phyloP scores from a whole-genome alignment of 179 eudicot species.

The Pouteria campechiana region DNA sequence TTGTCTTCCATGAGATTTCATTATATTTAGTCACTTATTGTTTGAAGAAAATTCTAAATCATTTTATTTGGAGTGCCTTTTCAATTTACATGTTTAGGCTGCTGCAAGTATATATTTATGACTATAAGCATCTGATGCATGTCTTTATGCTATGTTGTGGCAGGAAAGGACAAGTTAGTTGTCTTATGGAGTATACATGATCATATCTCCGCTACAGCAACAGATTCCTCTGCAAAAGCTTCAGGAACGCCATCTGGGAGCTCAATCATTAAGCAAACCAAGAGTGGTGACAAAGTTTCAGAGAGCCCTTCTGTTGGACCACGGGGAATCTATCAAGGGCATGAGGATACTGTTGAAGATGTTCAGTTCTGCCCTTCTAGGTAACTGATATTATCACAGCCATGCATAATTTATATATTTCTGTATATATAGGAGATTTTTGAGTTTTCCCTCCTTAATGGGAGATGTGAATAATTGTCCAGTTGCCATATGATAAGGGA shows the following conservation, averaged over 20 bases:
- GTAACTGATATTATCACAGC: constrained; percentile 18
- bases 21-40: too few relatives aligned
- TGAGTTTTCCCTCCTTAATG: not conserved
- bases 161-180: constrained; percentile 90
- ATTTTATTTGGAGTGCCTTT: too few relatives aligned
- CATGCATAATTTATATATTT: not conserved
- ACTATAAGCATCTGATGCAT: not conserved
- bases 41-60: too few relatives aligned
- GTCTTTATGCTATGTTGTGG: constrained; percentile 1
- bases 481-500: too few relatives aligned
- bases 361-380: constrained; percentile 97
- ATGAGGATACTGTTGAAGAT: constrained; percentile 91
- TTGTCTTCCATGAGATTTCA: too few relatives aligned
- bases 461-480: too few relatives aligned
- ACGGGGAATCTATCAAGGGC: constrained; percentile 83
- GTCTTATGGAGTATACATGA: constrained; percentile 99
- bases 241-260: constrained; percentile 48
- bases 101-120: too few relatives aligned
- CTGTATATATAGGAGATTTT: not conserved
- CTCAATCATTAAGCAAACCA: constrained; percentile 38
- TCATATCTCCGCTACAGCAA: constrained; percentile 65
- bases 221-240: constrained; percentile 50
- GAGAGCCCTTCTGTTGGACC: constrained; percentile 68
- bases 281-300: constrained; percentile 21
- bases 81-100: too few relatives aligned